Evolutionary conservation across 192 early-diverging fungal species (phyloP).

Genomic region (Podila horticola): DNA sequence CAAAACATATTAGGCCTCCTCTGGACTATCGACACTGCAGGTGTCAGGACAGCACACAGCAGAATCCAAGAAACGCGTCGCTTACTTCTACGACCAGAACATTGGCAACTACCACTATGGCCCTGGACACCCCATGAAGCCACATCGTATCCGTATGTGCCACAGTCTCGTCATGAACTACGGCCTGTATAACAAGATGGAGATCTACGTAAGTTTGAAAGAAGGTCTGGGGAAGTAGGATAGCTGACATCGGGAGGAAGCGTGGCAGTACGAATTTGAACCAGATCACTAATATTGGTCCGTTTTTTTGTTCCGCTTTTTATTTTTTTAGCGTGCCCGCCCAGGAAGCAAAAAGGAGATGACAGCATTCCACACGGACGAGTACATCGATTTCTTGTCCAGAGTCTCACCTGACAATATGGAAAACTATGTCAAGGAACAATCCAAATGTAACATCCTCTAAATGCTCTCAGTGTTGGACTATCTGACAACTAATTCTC

Average conservation of each 20-base stretch:
- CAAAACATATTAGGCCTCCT: background rate
- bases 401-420: slow-evolving; percentile 79
- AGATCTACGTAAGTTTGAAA: slow-evolving; percentile 64
- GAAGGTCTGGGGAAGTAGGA: background rate
- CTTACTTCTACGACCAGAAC: slow-evolving; percentile 69
- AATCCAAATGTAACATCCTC: slow-evolving; percentile 62
- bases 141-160: slow-evolving; percentile 93
- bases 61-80: slow-evolving; percentile 65
- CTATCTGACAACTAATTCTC: background rate
- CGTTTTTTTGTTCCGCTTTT: background rate
- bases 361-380: slow-evolving; percentile 93
- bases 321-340: slow-evolving; percentile 68
- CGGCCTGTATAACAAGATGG: slow-evolving; percentile 93
- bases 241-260: background rate
- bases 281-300: background rate
- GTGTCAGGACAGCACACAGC: slow-evolving; percentile 49
- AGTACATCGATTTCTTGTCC: slow-evolving; percentile 91
- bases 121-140: slow-evolving; percentile 96
- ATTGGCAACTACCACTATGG: slow-evolving; percentile 83
- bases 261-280: background rate
- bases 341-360: slow-evolving; percentile 89
- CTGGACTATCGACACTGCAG: slow-evolving; percentile 11
- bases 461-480: background rate
- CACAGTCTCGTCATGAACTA: slow-evolving; percentile 94
- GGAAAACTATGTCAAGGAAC: slow-evolving; percentile 69